phyloP scores from a whole-genome alignment of 352 stramenopile genomes.

The Vaucheria bursata region DNA sequence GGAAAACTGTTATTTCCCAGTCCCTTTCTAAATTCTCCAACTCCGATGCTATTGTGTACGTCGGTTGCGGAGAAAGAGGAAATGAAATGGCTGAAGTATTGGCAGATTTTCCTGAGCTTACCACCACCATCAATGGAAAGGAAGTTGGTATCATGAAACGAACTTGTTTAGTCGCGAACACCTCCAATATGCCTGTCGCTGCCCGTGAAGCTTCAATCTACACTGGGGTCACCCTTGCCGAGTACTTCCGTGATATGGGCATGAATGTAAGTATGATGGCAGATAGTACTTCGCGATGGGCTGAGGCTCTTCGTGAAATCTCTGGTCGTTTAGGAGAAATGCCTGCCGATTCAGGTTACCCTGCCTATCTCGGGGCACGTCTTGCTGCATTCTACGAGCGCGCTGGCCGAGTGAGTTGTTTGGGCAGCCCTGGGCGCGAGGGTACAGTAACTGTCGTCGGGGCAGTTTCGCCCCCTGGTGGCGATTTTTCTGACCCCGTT shows the following conservation, averaged over 20 bases:
- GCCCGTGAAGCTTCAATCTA: slow-evolving; percentile 99
- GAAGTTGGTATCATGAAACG: slow-evolving; percentile 99
- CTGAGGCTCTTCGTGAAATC: slow-evolving; percentile 98
- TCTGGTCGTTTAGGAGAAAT: slow-evolving; percentile 98
- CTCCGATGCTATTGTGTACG: slow-evolving; percentile 96
- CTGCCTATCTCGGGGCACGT: slow-evolving; percentile 95
- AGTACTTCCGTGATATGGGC: slow-evolving; percentile 92
- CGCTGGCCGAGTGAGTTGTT: slow-evolving; percentile 89
- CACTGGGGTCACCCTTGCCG: slow-evolving; percentile 87
- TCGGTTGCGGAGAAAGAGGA: slow-evolving; percentile 95
- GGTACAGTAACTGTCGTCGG: slow-evolving; percentile 97
- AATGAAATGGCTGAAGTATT: slow-evolving; percentile 99
- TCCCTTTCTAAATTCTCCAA: slow-evolving; percentile 99
- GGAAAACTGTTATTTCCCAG: slow-evolving; percentile 99
- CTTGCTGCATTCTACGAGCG: slow-evolving; percentile 99
- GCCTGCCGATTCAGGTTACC: slow-evolving; percentile 93
- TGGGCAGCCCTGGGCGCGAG: slow-evolving; percentile 91
- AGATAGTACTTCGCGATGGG: slow-evolving; percentile 98
- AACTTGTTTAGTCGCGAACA: slow-evolving; percentile 98
- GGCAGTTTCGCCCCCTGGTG: slow-evolving; percentile 94
- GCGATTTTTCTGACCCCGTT: slow-evolving; percentile 98
- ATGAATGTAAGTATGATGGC: slow-evolving; percentile 99
- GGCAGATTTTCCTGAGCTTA: slow-evolving; percentile 98
- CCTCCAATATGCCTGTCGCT: slow-evolving; percentile 99
- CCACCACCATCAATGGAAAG: slow-evolving; percentile 93